These are phyloP conservation scores for Oryza punctata DNA, from an alignment of 176 grass and related monocot species.

Conservation along the genomic window DNA sequence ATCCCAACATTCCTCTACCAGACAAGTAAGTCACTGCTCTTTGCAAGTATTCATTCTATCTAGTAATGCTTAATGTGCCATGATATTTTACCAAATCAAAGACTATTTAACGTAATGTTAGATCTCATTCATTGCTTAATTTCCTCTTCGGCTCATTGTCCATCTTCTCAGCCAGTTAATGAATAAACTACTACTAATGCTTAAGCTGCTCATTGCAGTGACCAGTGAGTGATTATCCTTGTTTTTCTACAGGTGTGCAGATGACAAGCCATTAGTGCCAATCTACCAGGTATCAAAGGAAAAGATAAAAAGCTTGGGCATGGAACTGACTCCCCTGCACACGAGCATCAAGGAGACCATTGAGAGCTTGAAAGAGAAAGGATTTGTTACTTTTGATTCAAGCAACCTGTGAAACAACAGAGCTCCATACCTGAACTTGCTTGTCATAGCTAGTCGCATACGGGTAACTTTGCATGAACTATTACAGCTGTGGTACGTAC, in stretches of 20 bases:
- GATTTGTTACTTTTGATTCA: conserved; percentile 46
- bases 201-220: background rate
- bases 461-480: background rate
- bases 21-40: conserved; percentile 47
- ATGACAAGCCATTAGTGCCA: conserved; percentile 54
- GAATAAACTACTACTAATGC: too few relatives aligned
- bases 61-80: background rate
- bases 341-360: conserved; percentile 61
- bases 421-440: background rate
- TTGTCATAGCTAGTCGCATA: background rate
- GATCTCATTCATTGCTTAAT: background rate
- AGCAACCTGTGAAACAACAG: conserved; percentile 39
- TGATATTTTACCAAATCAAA: background rate
- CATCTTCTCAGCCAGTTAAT: background rate
- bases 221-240: background rate
- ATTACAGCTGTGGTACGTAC: background rate
- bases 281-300: conserved; percentile 66
- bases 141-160: background rate
- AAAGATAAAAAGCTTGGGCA: conserved; percentile 54
- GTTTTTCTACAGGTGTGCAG: conserved; percentile 46
- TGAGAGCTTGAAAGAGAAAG: conserved; percentile 65
- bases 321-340: conserved; percentile 45
- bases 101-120: background rate
- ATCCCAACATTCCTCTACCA: conserved; percentile 38
- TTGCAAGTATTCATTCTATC: background rate